These are phyloP conservation scores for Mucor lusitanicus DNA, from an alignment of 371 early-diverging fungal species.

Conservation along the genomic window DNA sequence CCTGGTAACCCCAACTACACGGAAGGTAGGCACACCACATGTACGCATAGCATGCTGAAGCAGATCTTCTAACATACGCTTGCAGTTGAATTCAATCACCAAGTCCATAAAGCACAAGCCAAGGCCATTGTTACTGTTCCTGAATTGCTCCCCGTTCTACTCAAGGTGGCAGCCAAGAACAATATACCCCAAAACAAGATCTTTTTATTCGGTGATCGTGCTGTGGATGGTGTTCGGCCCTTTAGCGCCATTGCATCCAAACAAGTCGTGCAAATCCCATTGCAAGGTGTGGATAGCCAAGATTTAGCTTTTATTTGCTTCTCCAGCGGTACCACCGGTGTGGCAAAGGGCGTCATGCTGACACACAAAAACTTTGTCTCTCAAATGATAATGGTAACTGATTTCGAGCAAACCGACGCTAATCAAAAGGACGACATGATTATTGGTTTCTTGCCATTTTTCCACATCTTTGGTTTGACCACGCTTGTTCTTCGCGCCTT, in stretches of 20 bases:
- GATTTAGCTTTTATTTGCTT: constrained; percentile 83
- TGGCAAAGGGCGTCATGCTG: constrained; percentile 56
- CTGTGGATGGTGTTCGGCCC: constrained; percentile 6
- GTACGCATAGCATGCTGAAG: not conserved
- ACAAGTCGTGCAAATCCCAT: constrained; percentile 4
- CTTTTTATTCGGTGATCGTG: constrained; percentile 22
- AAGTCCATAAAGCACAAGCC: constrained; percentile 17
- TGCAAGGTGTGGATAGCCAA: constrained; percentile 27
- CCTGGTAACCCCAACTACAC: constrained; percentile 51
- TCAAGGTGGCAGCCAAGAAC: constrained; percentile 10
- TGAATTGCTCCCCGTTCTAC: constrained; percentile 18
- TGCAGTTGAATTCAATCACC: constrained; percentile 24
- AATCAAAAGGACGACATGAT: constrained; percentile 49
- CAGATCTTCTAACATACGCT: not conserved
- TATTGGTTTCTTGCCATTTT: constrained; percentile 79
- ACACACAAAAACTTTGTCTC: constrained; percentile 46
- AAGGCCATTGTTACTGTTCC: constrained; percentile 24
- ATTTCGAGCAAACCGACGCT: constrained; percentile 21
- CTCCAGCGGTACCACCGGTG: constrained; percentile 89
- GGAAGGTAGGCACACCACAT: constrained; percentile 27
- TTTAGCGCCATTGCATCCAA: constrained; percentile 11
- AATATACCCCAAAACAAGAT: constrained; percentile 18
- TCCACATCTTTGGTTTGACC: constrained; percentile 78
- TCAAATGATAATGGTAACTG: constrained; percentile 15
- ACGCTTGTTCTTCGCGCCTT: constrained; percentile 31